Conservation (phyloP, 2,329 filamentous ascomycete species). For the Fusarium tupiense region DNA sequence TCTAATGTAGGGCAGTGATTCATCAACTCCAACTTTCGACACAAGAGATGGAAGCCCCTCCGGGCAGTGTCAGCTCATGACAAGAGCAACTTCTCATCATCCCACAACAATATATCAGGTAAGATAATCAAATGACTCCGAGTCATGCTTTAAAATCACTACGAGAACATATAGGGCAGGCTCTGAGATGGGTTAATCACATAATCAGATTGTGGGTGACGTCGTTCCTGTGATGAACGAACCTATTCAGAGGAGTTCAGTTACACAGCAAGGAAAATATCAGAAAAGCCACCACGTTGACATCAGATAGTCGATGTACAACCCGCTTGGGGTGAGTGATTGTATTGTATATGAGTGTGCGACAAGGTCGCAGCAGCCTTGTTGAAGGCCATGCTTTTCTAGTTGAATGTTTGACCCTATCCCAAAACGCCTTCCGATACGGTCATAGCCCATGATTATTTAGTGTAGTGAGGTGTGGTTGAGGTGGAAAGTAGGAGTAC, state of each 20-base stretch:
- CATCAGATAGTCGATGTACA: constrained; percentile 2
- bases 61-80: background rate
- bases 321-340: constrained; percentile 13
- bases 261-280: constrained; percentile 8
- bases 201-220: background rate
- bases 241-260: background rate
- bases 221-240: background rate
- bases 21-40: constrained; percentile 1
- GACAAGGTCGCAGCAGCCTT: constrained; percentile 29
- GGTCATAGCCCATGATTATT: constrained; percentile 40
- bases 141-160: background rate
- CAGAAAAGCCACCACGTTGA: background rate
- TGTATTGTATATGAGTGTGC: constrained; percentile 27
- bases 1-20: constrained; percentile 9
- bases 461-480: constrained; percentile 30
- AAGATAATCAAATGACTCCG: background rate
- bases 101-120: background rate
- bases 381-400: constrained; percentile 45
- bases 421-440: constrained; percentile 43
- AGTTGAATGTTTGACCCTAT: constrained; percentile 42
- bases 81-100: background rate
- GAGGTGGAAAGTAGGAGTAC: constrained; percentile 9
- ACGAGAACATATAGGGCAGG: background rate
- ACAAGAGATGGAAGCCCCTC: background rate
- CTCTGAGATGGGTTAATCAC: background rate